phyloP scores from a whole-genome alignment of 768 basidiomycete genomes.

The Brasilioporus rufonigricans region DNA sequence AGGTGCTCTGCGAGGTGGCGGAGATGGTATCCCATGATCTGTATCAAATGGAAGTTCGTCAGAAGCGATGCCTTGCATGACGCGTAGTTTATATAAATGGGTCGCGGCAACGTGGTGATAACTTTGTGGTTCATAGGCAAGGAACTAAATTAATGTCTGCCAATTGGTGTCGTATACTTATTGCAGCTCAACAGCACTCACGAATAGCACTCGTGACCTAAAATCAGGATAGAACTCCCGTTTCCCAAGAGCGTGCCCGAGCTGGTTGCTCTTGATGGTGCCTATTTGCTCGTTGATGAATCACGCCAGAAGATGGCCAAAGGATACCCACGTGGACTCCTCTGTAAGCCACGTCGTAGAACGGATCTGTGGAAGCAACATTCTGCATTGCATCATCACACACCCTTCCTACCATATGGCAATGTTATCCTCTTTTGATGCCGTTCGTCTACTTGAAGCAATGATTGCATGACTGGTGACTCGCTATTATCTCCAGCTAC shows the following conservation, averaged over 20 bases:
- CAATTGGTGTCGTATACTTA: neutral
- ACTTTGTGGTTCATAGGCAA: neutral
- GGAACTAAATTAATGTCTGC: neutral
- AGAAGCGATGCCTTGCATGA: neutral
- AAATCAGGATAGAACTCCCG: neutral
- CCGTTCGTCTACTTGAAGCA: neutral
- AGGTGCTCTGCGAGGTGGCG: too few species aligned
- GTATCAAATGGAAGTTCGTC: neutral
- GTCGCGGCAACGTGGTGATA: neutral
- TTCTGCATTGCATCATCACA: neutral
- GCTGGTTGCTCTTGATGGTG: neutral
- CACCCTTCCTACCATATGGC: constrained; percentile 3
- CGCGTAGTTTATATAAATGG: neutral
- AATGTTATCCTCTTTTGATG: neutral
- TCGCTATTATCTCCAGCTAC: neutral
- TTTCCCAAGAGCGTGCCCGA: neutral
- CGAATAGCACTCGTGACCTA: neutral
- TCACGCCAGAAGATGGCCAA: neutral
- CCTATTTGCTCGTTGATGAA: neutral
- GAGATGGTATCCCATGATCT: too few species aligned
- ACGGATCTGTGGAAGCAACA: too few species aligned
- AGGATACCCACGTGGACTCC: neutral
- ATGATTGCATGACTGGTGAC: neutral
- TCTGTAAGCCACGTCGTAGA: neutral
- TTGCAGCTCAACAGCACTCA: neutral